These are phyloP conservation scores for Ustilago bromivora DNA, from an alignment of 1,284 basidiomycete genomes.

Conservation along the genomic window DNA sequence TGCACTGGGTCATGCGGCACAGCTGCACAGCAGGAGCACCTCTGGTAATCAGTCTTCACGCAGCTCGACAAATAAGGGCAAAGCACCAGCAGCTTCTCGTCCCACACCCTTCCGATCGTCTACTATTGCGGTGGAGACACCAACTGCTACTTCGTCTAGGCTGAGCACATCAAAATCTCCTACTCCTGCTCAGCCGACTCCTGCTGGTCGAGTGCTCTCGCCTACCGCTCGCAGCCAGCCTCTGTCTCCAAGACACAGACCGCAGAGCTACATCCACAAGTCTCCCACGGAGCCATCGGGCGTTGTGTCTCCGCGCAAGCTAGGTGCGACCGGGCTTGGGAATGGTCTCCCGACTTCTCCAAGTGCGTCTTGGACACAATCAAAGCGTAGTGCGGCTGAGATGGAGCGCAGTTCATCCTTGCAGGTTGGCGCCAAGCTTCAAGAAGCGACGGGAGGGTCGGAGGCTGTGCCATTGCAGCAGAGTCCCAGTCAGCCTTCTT, in stretches of 20 bases:
- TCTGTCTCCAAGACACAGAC: conserved; percentile 21
- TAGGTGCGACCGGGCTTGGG: conserved; percentile 21
- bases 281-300: conserved; percentile 28
- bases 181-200: neutral
- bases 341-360: conserved; percentile 25
- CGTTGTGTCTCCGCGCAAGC: conserved; percentile 26
- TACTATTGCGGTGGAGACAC: conserved; percentile 15
- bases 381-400: conserved; percentile 40
- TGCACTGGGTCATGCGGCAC: conserved; percentile 42
- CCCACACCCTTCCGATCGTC: conserved; percentile 12
- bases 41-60: neutral
- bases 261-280: conserved; percentile 38
- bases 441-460: conserved; percentile 1
- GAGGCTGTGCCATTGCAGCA: conserved; percentile 5
- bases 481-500: conserved; percentile 18
- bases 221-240: conserved; percentile 13
- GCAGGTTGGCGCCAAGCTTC: conserved; percentile 2
- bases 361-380: conserved; percentile 11
- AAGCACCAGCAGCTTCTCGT: conserved; percentile 8
- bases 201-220: neutral
- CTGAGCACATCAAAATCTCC: conserved; percentile 7
- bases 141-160: neutral
- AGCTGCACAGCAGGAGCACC: conserved; percentile 26
- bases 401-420: conserved; percentile 32
- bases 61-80: conserved; percentile 14